Percentiles rank a stretch among this genome's conserved stretches.
phyloP scores from a whole-genome alignment of 2,329 filamentous ascomycete genomes.

The Fusarium sp. region DNA sequence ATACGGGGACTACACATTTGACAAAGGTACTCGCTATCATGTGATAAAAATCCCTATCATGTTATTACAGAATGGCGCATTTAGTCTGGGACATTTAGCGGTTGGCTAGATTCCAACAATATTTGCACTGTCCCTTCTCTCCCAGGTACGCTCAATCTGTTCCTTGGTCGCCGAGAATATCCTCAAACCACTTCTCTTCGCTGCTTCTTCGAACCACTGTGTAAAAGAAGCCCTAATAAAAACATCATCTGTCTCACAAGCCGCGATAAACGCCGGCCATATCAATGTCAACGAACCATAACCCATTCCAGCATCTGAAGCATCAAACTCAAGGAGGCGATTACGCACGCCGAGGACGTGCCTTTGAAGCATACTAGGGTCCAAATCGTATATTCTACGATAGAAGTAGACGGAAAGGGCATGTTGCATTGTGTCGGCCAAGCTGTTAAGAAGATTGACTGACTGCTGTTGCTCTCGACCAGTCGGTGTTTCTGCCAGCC shows the following conservation, averaged over 20 bases:
- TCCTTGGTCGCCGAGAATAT: constrained; percentile 33
- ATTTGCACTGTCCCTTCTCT: neutral
- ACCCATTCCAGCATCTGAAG: constrained; percentile 18
- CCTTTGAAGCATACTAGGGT: constrained; percentile 22
- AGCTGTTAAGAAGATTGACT: constrained; percentile 7
- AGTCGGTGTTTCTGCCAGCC: neutral
- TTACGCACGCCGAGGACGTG: constrained; percentile 30
- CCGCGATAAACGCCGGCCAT: constrained; percentile 36
- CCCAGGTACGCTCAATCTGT: constrained; percentile 21
- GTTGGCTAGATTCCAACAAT: neutral
- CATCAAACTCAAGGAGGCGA: constrained; percentile 31
- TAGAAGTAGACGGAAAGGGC: constrained; percentile 35
- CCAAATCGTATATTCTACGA: constrained; percentile 29
- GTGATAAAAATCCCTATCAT: too few species aligned
- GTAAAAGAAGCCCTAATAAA: constrained; percentile 4
- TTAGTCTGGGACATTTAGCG: neutral
- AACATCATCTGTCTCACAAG: constrained; percentile 19
- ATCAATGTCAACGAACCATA: constrained; percentile 33
- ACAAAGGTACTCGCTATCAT: too few species aligned
- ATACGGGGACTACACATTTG: too few species aligned
- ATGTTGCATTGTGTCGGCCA: constrained; percentile 33
- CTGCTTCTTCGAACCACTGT: constrained; percentile 25
- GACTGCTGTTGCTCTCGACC: constrained; percentile 29
- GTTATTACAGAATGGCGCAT: neutral
- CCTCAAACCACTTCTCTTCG: constrained; percentile 12